Percentiles rank a stretch among this genome's conserved stretches.
Evolutionary conservation across 495 filamentous ascomycete genomes (phyloP).

Genomic region (Penicillium lagena): DNA sequence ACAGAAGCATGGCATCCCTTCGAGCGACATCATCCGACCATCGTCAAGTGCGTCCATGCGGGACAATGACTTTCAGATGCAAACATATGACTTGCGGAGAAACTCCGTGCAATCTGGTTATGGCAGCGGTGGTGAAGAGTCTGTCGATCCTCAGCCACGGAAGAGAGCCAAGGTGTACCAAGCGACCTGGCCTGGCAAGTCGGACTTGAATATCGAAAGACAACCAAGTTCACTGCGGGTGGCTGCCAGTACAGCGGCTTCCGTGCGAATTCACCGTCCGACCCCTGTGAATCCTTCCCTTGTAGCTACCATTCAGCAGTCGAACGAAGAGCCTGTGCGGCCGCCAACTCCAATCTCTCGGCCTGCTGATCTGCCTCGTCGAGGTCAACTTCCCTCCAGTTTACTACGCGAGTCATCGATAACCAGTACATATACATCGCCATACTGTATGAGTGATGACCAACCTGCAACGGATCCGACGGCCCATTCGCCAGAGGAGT

Average conservation of each 20-base stretch:
- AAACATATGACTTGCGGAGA: slow-evolving; percentile 23
- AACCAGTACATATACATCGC: slow-evolving; percentile 37
- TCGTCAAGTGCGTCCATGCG: slow-evolving; percentile 43
- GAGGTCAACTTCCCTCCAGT: slow-evolving; percentile 26
- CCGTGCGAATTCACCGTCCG: slow-evolving; percentile 78
- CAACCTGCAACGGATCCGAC: slow-evolving; percentile 19
- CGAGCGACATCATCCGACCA: slow-evolving; percentile 35
- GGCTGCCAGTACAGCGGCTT: slow-evolving; percentile 79
- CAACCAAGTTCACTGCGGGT: slow-evolving; percentile 78
- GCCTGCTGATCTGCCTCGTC: slow-evolving; percentile 23
- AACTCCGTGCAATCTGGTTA: slow-evolving; percentile 52
- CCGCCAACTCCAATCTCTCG: slow-evolving; percentile 76
- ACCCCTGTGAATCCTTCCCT: slow-evolving; percentile 53
- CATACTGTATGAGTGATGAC: slow-evolving; percentile 40
- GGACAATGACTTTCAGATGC: slow-evolving; percentile 26
- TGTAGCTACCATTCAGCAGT: slow-evolving; percentile 28
- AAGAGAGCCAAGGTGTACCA: slow-evolving; percentile 69
- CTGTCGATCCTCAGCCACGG: slow-evolving; percentile 51
- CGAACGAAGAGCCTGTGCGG: slow-evolving; percentile 70
- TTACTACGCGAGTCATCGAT: slow-evolving; percentile 39
- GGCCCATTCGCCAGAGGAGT: slow-evolving; percentile 38
- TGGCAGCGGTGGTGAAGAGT: slow-evolving; percentile 58
- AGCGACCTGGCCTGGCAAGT: slow-evolving; percentile 59
- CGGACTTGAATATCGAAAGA: slow-evolving; percentile 58
- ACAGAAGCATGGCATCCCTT: slow-evolving; percentile 18